phyloP scores from a whole-genome alignment of 78 protist species.

The Corallochytrium limacisporum region DNA sequence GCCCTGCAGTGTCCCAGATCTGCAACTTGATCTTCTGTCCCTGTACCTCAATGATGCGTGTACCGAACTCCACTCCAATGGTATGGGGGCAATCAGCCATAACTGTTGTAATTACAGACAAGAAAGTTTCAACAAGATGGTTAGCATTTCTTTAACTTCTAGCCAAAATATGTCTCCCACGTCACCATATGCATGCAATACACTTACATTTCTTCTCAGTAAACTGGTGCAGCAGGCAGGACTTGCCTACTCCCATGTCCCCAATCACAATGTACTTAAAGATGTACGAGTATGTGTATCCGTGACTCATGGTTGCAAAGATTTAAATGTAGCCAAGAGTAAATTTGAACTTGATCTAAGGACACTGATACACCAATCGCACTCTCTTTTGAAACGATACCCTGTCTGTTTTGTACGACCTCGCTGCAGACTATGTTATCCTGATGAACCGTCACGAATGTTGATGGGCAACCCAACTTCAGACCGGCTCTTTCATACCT shows the following conservation, averaged over 20 bases:
- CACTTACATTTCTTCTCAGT: slow-evolving; percentile 43
- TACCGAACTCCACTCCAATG: slow-evolving; percentile 81
- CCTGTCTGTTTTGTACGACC: too few relatives aligned
- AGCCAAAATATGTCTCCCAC: too few relatives aligned
- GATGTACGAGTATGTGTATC: slow-evolving; percentile 28
- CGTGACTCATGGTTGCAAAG: too few relatives aligned
- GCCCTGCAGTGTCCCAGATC: slow-evolving; percentile 77
- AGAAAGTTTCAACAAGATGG: neutral
- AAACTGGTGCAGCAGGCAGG: slow-evolving; percentile 60
- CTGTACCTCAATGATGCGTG: slow-evolving; percentile 44
- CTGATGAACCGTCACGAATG: too few relatives aligned
- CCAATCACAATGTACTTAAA: slow-evolving; percentile 39
- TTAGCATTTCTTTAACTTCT: neutral
- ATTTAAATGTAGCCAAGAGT: too few relatives aligned
- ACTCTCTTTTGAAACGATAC: too few relatives aligned
- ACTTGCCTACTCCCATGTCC: slow-evolving; percentile 54
- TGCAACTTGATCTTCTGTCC: slow-evolving; percentile 59
- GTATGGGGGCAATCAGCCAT: slow-evolving; percentile 49
- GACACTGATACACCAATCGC: too few relatives aligned
- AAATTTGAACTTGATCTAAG: too few relatives aligned
- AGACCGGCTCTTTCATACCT: too few relatives aligned
- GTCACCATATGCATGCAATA: neutral
- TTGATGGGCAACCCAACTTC: too few relatives aligned
- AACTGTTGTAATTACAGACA: slow-evolving; percentile 5
- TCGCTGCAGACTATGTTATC: too few relatives aligned